Percentiles rank a stretch among this genome's conserved stretches.
Conservation (phyloP, 805 yeast species). For the Maudiozyma serrabonitensis region DNA sequence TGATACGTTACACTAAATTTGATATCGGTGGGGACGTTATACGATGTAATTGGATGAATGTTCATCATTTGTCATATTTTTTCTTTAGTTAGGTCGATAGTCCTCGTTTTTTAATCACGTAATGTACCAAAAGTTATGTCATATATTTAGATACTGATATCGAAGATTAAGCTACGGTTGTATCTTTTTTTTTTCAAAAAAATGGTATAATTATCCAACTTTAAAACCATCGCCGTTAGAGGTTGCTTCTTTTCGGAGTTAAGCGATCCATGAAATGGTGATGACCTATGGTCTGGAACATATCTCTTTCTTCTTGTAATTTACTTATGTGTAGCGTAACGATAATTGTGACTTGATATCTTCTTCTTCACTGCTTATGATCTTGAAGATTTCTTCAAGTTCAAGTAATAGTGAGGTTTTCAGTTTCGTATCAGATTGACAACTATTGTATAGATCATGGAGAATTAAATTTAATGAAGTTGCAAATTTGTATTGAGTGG, state of each 20-base stretch:
- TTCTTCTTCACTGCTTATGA: slow-evolving; percentile 17
- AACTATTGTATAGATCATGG: slow-evolving; percentile 14
- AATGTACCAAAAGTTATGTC: slow-evolving; percentile 2
- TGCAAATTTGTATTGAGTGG: slow-evolving; percentile 22
- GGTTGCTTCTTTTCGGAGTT: slow-evolving; percentile 57
- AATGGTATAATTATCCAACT: slow-evolving; percentile 40
- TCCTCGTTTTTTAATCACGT: neutral
- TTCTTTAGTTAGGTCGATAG: neutral
- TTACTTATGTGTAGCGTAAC: slow-evolving; percentile 15
- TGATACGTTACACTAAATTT: neutral
- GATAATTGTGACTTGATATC: slow-evolving; percentile 22
- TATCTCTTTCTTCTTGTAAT: slow-evolving; percentile 8
- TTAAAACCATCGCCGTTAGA: slow-evolving; percentile 98
- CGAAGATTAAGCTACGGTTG: slow-evolving; percentile 7
- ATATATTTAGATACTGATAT: slow-evolving; percentile 2
- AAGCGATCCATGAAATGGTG: slow-evolving; percentile 91
- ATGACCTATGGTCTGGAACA: slow-evolving; percentile 89
- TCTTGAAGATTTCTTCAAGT: slow-evolving; percentile 9
- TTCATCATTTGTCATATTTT: neutral
- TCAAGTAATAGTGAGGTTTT: slow-evolving; percentile 6
- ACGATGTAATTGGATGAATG: neutral
- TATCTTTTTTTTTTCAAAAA: neutral
- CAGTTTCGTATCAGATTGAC: slow-evolving; percentile 4
- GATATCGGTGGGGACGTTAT: slow-evolving; percentile 1
- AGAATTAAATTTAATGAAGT: slow-evolving; percentile 19